A percentile compares a stretch with the other conserved stretches of the same genome.
Conservation (phyloP, 768 basidiomycete genomes). For the Guyanaporus albipodus region DNA sequence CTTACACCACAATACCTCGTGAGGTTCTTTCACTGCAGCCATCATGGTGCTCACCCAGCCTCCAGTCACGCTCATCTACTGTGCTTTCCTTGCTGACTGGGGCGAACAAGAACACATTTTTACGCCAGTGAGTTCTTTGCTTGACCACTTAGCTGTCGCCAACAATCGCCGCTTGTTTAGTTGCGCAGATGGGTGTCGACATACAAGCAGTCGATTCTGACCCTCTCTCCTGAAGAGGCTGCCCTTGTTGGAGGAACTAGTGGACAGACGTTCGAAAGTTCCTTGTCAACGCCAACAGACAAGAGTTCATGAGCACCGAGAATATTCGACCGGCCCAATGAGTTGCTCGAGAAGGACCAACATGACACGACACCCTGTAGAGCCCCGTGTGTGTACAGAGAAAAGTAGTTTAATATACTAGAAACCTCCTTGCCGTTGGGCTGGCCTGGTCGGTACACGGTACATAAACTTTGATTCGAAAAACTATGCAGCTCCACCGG, state of each 20-base stretch:
- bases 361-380: too few species aligned
- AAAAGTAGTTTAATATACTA: constrained; percentile 2
- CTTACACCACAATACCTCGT: constrained; percentile 57
- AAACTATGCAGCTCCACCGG: constrained; percentile 69
- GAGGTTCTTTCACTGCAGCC: constrained; percentile 10
- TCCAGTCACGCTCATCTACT: constrained; percentile 52
- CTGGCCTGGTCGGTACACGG: constrained; percentile 13
- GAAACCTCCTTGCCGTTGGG: background rate
- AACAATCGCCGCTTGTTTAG: constrained; percentile 29
- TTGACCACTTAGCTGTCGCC: background rate
- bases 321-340: background rate
- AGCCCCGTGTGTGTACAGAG: background rate
- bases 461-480: constrained; percentile 57
- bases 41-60: constrained; percentile 1
- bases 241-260: constrained; percentile 19
- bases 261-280: background rate
- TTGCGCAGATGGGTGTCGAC: constrained; percentile 54
- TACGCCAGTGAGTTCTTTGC: constrained; percentile 47
- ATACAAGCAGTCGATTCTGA: constrained; percentile 50
- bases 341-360: too few species aligned
- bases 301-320: background rate
- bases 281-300: constrained; percentile 3
- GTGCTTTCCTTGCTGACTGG: constrained; percentile 61
- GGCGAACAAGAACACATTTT: constrained; percentile 72
- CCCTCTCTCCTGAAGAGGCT: constrained; percentile 54